Percentiles rank a stretch among this genome's conserved stretches.
Evolutionary conservation across 2,329 filamentous ascomycete genomes (phyloP).

Genomic region (Eurotiales sp.): DNA sequence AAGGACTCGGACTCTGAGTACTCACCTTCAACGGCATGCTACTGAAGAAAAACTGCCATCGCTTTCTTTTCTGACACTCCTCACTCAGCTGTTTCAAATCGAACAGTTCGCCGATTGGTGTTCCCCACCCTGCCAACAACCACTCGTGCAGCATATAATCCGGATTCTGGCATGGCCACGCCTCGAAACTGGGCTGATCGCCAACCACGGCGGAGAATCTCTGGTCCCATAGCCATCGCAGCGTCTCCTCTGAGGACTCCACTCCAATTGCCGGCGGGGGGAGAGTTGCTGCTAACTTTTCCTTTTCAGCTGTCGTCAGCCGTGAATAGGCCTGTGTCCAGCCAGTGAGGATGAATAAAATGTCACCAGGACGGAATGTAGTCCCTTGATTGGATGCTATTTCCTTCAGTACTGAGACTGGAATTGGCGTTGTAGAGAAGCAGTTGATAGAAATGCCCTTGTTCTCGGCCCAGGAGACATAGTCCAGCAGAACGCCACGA

Average conservation of each 20-base stretch:
- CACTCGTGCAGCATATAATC: conserved; percentile 27
- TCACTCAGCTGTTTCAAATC: conserved; percentile 40
- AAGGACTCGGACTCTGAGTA: no score
- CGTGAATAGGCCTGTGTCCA: conserved; percentile 46
- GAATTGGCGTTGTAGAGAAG: conserved; percentile 32
- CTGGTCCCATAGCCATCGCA: conserved; percentile 57
- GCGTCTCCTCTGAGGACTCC: conserved; percentile 45
- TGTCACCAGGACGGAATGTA: conserved; percentile 48
- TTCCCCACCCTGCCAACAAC: conserved; percentile 47
- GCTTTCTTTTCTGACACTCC: conserved; percentile 32
- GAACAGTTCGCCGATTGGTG: conserved; percentile 46
- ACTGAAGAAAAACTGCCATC: conserved; percentile 49
- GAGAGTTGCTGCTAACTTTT: conserved; percentile 29
- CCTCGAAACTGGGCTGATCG: conserved; percentile 54
- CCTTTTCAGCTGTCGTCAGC: conserved; percentile 34
- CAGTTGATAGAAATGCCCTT: conserved; percentile 33
- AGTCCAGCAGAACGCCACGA: conserved; percentile 49
- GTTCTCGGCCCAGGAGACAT: conserved; percentile 39
- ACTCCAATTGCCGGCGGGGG: conserved; percentile 42
- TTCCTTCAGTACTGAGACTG: conserved; percentile 34
- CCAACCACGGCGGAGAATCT: conserved; percentile 55
- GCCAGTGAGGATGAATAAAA: conserved; percentile 55
- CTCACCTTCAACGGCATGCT: conserved; percentile 46
- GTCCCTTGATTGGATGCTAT: conserved; percentile 45
- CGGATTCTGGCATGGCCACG: conserved; percentile 35